Evolutionary conservation across 345 rosid species (phyloP).

Genomic region (Nephelium lappaceum): DNA sequence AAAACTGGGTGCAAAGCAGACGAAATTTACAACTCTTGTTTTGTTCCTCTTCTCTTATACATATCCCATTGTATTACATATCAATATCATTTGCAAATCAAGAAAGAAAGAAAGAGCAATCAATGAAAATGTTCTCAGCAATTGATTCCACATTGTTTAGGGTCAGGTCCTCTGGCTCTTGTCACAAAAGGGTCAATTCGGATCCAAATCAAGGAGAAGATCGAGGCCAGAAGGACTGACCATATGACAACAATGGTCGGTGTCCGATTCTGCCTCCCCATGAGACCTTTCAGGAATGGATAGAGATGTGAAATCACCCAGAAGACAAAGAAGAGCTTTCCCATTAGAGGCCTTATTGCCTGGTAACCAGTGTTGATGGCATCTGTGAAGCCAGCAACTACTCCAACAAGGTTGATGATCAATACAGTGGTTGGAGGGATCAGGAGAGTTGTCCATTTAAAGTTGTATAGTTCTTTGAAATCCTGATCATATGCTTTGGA

Average conservation of each 20-base stretch:
- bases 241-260: slow-evolving; percentile 94
- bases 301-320: slow-evolving; percentile 96
- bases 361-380: slow-evolving; percentile 92
- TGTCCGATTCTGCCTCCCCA: slow-evolving; percentile 94
- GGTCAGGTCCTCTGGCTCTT: slow-evolving; percentile 90
- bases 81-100: background rate
- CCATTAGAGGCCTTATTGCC: slow-evolving; percentile 85
- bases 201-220: slow-evolving; percentile 96
- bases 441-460: slow-evolving; percentile 93
- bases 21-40: slow-evolving; percentile 8
- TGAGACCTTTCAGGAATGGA: slow-evolving; percentile 97
- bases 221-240: slow-evolving; percentile 90
- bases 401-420: slow-evolving; percentile 86
- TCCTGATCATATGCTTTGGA: slow-evolving; percentile 84
- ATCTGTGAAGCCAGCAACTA: slow-evolving; percentile 92
- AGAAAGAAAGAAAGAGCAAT: background rate
- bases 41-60: slow-evolving; percentile 6
- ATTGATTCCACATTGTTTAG: slow-evolving; percentile 85
- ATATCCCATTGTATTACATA: background rate
- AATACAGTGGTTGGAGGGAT: slow-evolving; percentile 93
- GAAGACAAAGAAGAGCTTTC: slow-evolving; percentile 95
- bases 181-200: slow-evolving; percentile 86
- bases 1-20: slow-evolving; percentile 13
- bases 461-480: slow-evolving; percentile 75
- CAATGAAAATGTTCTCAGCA: slow-evolving; percentile 45